Evolutionary conservation across 2,329 filamentous ascomycete species (phyloP), one percentile per base, ranked within the genome.

Genomic region (Penicillium thymicola): DNA sequence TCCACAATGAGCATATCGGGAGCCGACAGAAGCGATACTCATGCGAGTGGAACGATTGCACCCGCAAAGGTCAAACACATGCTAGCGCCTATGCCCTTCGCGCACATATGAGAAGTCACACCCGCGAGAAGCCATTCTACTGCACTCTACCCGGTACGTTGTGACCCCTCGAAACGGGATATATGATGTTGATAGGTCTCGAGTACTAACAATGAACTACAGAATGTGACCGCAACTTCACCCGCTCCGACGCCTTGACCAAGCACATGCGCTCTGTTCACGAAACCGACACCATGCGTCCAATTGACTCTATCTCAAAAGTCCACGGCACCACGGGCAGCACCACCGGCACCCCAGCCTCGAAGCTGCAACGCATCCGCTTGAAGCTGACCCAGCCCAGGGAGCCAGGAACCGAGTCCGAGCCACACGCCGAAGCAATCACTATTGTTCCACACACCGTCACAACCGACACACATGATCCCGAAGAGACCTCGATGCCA

Each of bases 191-290:
- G 16, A 14, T 18, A 44, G 28, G 27, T 13, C 16, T 45, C 21
- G 21, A 32, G 10, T 23, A 42, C 48, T 60, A 34, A 62, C 34
- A 23, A 49, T 47, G 2, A 32, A 40, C 14, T 6, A 45, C 40
- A 96, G 94, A 99, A 83, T 99, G 94, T 77, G 94, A 99, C 72
- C 89, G 93, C 59, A 92, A 92, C 32, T 99, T 99, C 68, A 99
- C 94, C 2, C 84, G 94, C 63, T 97, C 93, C 25, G 94, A 99
- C 69, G 94, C 94, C 13, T 82, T 99, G 0, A 92, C 93, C 2
- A 99, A 99, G 75, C 94, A 99, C 73, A 97, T 97, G 91, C 89
- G 94, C 66, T 97, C 94, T 16, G 92, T 99, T 37, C 94, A 99
- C 78, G 94, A 99, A 73, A 97, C 93, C 4, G 94, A 99, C 76